phyloP scores from a whole-genome alignment of 495 filamentous ascomycete genomes.

The Penicillium waksmanii region DNA sequence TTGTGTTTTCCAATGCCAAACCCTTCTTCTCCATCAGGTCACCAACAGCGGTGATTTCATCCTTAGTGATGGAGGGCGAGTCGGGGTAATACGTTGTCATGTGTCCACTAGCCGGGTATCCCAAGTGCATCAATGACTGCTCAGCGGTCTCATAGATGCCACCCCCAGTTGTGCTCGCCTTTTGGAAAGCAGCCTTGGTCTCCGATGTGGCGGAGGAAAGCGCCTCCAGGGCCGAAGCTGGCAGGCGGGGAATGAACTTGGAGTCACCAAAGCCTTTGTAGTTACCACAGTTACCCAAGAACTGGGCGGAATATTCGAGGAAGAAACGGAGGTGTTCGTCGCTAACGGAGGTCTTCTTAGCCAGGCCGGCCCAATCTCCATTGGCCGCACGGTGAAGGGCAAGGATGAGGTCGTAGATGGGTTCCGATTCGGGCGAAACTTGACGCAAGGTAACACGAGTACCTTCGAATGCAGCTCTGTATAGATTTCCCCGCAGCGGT shows the following conservation, averaged over 20 bases:
- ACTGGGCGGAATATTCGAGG: constrained; percentile 84
- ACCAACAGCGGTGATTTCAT: constrained; percentile 74
- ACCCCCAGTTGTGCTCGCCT: constrained; percentile 54
- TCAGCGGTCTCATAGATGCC: constrained; percentile 72
- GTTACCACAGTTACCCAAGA: constrained; percentile 90
- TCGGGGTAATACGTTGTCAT: constrained; percentile 92
- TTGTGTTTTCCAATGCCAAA: constrained; percentile 82
- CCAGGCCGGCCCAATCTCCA: constrained; percentile 79
- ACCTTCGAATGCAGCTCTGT: constrained; percentile 81
- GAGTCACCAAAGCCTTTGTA: constrained; percentile 96
- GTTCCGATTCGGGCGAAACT: constrained; percentile 85
- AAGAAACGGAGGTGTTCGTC: constrained; percentile 73
- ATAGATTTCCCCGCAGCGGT: constrained; percentile 13
- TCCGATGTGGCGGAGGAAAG: constrained; percentile 66
- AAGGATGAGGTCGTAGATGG: constrained; percentile 90
- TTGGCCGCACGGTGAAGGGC: constrained; percentile 69
- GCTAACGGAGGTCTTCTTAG: constrained; percentile 68
- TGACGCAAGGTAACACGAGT: constrained; percentile 86
- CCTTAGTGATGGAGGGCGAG: constrained; percentile 80
- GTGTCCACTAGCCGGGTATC: constrained; percentile 81
- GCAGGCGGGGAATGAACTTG: constrained; percentile 87
- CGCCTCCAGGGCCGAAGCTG: constrained; percentile 65
- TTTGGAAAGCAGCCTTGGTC: constrained; percentile 67
- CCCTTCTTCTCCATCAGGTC: constrained; percentile 76
- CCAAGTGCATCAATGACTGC: constrained; percentile 77